Evolutionary conservation across 805 yeast species (phyloP).

Genomic region (Kodamaea hsintzibuensis): DNA sequence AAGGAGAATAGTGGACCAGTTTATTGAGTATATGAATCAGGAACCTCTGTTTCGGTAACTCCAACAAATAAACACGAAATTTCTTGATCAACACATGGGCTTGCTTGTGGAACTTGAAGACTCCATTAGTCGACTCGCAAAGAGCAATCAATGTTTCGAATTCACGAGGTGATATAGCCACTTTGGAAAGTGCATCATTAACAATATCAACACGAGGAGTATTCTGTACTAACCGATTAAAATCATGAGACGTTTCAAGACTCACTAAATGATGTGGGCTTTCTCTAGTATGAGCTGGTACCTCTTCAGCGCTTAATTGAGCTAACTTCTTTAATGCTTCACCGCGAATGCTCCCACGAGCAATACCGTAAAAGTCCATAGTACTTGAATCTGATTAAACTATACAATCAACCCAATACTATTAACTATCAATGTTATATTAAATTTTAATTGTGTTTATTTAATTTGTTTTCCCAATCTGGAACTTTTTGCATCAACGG

Average conservation of each 20-base stretch:
- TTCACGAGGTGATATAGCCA: conserved; percentile 52
- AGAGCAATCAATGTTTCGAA: conserved; percentile 59
- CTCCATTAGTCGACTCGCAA: conserved; percentile 40
- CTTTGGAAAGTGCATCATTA: conserved; percentile 23
- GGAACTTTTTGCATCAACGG: neutral
- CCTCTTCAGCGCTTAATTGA: conserved; percentile 25
- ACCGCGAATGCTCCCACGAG: conserved; percentile 40
- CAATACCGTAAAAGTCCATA: conserved; percentile 42
- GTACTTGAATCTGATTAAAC: neutral
- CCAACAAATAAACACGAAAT: conserved; percentile 48
- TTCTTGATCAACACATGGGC: conserved; percentile 46
- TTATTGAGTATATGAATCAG: conserved; percentile 35
- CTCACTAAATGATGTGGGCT: neutral
- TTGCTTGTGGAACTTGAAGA: conserved; percentile 30
- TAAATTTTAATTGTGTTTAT: neutral
- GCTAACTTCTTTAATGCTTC: conserved; percentile 41
- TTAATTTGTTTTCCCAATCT: neutral
- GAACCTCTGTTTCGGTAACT: conserved; percentile 46
- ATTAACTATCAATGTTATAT: neutral
- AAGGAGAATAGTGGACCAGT: conserved; percentile 27
- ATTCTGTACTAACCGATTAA: conserved; percentile 20
- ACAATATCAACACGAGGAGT: conserved; percentile 11
- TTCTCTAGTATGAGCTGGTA: conserved; percentile 11
- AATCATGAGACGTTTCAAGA: conserved; percentile 11
- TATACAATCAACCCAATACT: neutral